Evolutionary conservation across 768 basidiomycete genomes (phyloP).

Genomic region (Clavaria fumosa): DNA sequence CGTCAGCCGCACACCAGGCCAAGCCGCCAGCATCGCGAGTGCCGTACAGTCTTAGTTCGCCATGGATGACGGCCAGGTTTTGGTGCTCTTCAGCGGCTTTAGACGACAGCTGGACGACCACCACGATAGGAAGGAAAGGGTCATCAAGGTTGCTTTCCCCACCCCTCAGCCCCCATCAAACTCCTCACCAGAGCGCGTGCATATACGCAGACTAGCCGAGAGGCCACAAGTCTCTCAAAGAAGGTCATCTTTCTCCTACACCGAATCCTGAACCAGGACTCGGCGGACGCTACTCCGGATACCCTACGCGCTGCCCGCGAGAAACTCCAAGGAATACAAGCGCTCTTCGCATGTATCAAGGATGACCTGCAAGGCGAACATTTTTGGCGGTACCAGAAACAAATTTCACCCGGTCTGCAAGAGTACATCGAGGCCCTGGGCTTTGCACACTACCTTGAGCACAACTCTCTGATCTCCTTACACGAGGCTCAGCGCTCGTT

Average conservation of each 20-base stretch:
- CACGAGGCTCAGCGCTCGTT: slow-evolving; percentile 51
- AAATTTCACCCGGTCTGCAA: slow-evolving; percentile 71
- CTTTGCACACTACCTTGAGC: slow-evolving; percentile 73
- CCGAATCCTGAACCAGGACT: slow-evolving; percentile 33
- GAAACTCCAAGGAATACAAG: slow-evolving; percentile 54
- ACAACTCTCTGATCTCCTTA: slow-evolving; percentile 50
- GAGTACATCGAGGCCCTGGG: slow-evolving; percentile 93
- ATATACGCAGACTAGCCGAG: slow-evolving; percentile 64
- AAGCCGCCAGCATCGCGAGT: too few relatives aligned
- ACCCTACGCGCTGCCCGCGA: slow-evolving; percentile 33
- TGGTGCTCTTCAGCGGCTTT: slow-evolving; percentile 51
- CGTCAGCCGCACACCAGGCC: too few relatives aligned
- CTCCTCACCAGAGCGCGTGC: slow-evolving; percentile 3
- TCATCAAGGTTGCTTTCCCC: slow-evolving; percentile 57
- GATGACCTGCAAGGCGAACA: slow-evolving; percentile 47
- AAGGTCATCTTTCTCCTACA: slow-evolving; percentile 90
- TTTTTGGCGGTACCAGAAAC: slow-evolving; percentile 67
- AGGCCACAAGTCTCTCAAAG: slow-evolving; percentile 84
- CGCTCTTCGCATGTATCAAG: slow-evolving; percentile 44
- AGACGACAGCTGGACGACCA: slow-evolving; percentile 64
- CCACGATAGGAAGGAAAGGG: slow-evolving; percentile 76
- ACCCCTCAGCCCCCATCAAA: slow-evolving; percentile 1
- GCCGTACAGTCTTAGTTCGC: too few relatives aligned
- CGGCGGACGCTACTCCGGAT: slow-evolving; percentile 17
- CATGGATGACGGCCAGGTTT: too few relatives aligned